Base-by-base conservation (phyloP, 2,329 filamentous ascomycete species). In the Fusarium albidum region DNA sequence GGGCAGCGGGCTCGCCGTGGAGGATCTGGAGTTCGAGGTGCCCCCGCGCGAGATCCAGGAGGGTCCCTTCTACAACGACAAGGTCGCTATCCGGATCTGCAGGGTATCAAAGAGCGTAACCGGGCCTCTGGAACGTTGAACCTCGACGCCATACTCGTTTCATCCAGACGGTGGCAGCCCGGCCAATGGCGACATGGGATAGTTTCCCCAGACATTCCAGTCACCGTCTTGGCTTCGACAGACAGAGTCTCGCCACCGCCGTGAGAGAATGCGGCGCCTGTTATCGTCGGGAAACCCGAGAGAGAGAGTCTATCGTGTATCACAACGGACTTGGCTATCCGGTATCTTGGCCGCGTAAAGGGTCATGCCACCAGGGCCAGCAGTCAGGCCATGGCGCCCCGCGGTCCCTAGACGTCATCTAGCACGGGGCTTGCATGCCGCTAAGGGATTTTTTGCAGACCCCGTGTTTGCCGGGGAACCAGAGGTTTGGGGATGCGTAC, bases 11-110 rank as follows among this genome's bases (percentile, higher is more conserved):
- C 77, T 82, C 59, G 64, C 51, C 12, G 72, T 85, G 14, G 66
- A 73, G 37, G 70, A 78, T 32, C 57, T 83, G 21, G 61, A 69
- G 3, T 84, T 79, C 52, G 67, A 69, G 0, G 70, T 82, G 17
- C 71, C 72, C 12, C 53, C 64, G 6, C 67, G 66, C 18, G 61
- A 64, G 7, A 63, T 73, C 53, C 86, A 89, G 66, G 69, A 73
- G 17, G 87, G 87, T 1, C 87, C 87, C 5, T 90, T 90, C 65
- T 90, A 88, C 71, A 79, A 76, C 57, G 82, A 84, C 49, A 60
- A 73, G n/a, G 81, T 83, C 5, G 80, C 81, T 6, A 87, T 89
- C 57, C 80, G 81, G 59, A 82, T 89, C 14, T 75, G 66, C 53
- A 70, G 59, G 51, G 65, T 73, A 14, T 70, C 61, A 6, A 68